These are phyloP conservation scores for Pyrenophora graminea DNA, from an alignment of 2,329 filamentous ascomycete genomes.

Conservation along the genomic window DNA sequence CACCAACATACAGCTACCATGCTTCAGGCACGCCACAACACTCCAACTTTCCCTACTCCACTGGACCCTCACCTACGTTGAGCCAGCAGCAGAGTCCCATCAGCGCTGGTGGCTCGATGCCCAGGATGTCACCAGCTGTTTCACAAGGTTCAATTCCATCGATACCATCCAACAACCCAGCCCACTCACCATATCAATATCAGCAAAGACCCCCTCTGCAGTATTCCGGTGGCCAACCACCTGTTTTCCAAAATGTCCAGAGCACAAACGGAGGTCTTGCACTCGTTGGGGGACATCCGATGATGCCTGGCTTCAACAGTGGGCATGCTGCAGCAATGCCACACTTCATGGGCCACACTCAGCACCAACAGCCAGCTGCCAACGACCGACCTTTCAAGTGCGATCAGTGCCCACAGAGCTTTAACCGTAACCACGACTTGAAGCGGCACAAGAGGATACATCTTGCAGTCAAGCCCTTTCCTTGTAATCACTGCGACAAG, in stretches of 20 bases:
- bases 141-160: slow-evolving; percentile 50
- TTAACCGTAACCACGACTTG: slow-evolving; percentile 94
- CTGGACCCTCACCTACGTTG: slow-evolving; percentile 52
- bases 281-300: slow-evolving; percentile 65
- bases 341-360: slow-evolving; percentile 59
- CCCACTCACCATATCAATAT: slow-evolving; percentile 54
- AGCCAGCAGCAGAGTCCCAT: slow-evolving; percentile 54
- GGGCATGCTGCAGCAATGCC: slow-evolving; percentile 69
- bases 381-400: slow-evolving; percentile 93
- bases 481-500: slow-evolving; percentile 89
- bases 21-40: slow-evolving; percentile 57
- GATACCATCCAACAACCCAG: slow-evolving; percentile 53
- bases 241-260: slow-evolving; percentile 78
- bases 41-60: slow-evolving; percentile 53
- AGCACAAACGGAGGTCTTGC: slow-evolving; percentile 74
- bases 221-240: slow-evolving; percentile 58
- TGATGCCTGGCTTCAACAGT: slow-evolving; percentile 64
- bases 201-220: slow-evolving; percentile 48
- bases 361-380: slow-evolving; percentile 56
- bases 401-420: slow-evolving; percentile 87
- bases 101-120: slow-evolving; percentile 51
- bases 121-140: slow-evolving; percentile 59
- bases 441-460: slow-evolving; percentile 97
- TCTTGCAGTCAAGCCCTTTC: slow-evolving; percentile 92
- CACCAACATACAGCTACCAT: slow-evolving; percentile 67